Percentiles rank a stretch among this genome's conserved stretches.
Conservation (phyloP, 495 filamentous ascomycete species). For the Elaphomyces granulatus region DNA sequence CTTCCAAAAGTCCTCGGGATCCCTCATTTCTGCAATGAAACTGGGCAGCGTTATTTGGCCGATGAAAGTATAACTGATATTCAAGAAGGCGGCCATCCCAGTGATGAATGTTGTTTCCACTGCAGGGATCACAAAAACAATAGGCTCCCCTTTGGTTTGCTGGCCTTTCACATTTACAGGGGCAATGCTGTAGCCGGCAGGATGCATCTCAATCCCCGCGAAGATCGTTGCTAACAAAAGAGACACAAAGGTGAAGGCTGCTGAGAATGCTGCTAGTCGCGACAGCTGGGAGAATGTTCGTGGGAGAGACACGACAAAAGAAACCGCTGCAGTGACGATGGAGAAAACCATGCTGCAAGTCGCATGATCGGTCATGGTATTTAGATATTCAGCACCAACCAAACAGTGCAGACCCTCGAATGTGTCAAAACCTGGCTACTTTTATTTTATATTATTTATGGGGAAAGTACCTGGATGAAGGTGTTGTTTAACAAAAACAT, state of each 20-base stretch:
- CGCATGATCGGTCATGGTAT: constrained; percentile 56
- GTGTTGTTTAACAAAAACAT: constrained; percentile 92
- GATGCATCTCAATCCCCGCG: constrained; percentile 54
- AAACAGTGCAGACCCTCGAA: constrained; percentile 58
- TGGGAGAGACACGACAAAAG: constrained; percentile 61
- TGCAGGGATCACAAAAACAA: constrained; percentile 49
- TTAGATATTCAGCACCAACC: constrained; percentile 66
- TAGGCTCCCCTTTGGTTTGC: constrained; percentile 38
- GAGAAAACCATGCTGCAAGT: constrained; percentile 63
- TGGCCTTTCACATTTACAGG: constrained; percentile 13
- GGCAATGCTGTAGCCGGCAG: constrained; percentile 41
- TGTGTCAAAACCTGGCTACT: constrained; percentile 8
- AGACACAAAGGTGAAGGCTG: constrained; percentile 74
- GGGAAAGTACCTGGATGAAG: constrained; percentile 48
- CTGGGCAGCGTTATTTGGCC: constrained; percentile 82
- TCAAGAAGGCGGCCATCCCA: constrained; percentile 71
- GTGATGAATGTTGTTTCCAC: constrained; percentile 60
- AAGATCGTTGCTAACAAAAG: constrained; percentile 71
- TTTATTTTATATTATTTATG: not conserved
- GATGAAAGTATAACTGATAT: constrained; percentile 87
- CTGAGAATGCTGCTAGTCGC: constrained; percentile 57
- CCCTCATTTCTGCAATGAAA: constrained; percentile 86
- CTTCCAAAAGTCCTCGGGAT: constrained; percentile 78
- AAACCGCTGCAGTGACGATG: constrained; percentile 52
- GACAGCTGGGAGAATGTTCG: constrained; percentile 69